Evolutionary conservation across 2,329 filamentous ascomycete species (phyloP).

Genomic region (Periconia sp.): DNA sequence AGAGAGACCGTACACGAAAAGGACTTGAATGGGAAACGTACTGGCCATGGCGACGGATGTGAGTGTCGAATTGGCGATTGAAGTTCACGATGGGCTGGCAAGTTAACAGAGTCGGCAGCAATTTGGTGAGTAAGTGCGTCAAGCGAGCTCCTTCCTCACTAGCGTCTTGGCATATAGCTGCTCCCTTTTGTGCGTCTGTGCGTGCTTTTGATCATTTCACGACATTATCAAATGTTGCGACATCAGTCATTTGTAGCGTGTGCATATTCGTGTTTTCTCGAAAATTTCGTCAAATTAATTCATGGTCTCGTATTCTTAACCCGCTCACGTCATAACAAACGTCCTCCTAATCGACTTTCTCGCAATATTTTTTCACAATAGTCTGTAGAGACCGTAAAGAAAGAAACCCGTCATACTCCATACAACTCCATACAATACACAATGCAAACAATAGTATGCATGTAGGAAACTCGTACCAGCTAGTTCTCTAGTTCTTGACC

Average conservation of each 20-base stretch:
- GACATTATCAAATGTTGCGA: too few species aligned
- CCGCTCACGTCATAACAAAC: not conserved
- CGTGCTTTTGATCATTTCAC: too few species aligned
- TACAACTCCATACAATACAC: not conserved
- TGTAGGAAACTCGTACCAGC: not conserved
- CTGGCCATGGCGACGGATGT: constrained; percentile 67
- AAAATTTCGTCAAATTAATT: not conserved
- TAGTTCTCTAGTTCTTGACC: constrained; percentile 14
- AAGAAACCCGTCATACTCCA: constrained; percentile 1
- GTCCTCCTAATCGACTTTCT: not conserved
- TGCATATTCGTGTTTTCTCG: not conserved
- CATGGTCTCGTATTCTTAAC: not conserved
- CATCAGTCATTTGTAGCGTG: not conserved
- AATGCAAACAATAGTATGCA: constrained; percentile 6
- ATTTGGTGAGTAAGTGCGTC: constrained; percentile 10
- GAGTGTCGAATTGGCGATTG: constrained; percentile 34
- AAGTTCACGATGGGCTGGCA: constrained; percentile 27
- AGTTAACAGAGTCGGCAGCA: constrained; percentile 1
- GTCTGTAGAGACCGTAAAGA: constrained; percentile 1
- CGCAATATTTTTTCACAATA: not conserved
- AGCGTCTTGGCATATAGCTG: not conserved
- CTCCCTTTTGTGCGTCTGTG: too few species aligned
- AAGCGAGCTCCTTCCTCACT: not conserved
- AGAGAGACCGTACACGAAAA: constrained; percentile 7
- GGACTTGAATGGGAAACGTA: constrained; percentile 50